phyloP scores from a whole-genome alignment of 2,329 filamentous ascomycete species.

The Diaporthe sp. region DNA sequence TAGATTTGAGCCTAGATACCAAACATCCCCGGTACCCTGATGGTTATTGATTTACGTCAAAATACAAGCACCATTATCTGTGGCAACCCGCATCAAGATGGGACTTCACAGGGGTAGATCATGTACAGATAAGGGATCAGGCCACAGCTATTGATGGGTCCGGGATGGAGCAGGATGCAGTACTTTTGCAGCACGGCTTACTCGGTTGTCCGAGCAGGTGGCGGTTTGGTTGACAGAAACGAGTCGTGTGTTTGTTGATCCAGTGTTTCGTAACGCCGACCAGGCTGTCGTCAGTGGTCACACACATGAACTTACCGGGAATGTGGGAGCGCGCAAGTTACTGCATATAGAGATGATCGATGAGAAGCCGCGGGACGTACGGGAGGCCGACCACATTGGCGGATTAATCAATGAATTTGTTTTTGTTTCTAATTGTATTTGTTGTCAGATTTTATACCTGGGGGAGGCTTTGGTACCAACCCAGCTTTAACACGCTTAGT shows the following conservation, averaged over 20 bases:
- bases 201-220: not conserved
- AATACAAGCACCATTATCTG: not conserved
- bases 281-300: not conserved
- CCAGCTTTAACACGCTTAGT: not conserved
- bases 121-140: not conserved
- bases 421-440: not conserved
- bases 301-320: not conserved
- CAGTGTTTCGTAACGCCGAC: not conserved
- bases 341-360: not conserved
- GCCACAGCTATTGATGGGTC: not conserved
- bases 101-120: not conserved
- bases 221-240: not conserved
- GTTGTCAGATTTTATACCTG: not conserved
- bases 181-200: not conserved
- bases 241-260: constrained; percentile 17
- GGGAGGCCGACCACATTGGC: not conserved
- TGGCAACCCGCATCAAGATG: not conserved
- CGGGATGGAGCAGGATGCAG: not conserved
- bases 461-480: not conserved
- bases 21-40: not conserved
- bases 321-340: not conserved
- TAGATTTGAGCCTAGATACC: not conserved
- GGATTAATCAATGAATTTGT: not conserved
- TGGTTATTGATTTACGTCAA: constrained; percentile 1
- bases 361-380: not conserved